Evolutionary conservation across 495 filamentous ascomycete genomes (phyloP).

Genomic region (Delitschia confertaspora): DNA sequence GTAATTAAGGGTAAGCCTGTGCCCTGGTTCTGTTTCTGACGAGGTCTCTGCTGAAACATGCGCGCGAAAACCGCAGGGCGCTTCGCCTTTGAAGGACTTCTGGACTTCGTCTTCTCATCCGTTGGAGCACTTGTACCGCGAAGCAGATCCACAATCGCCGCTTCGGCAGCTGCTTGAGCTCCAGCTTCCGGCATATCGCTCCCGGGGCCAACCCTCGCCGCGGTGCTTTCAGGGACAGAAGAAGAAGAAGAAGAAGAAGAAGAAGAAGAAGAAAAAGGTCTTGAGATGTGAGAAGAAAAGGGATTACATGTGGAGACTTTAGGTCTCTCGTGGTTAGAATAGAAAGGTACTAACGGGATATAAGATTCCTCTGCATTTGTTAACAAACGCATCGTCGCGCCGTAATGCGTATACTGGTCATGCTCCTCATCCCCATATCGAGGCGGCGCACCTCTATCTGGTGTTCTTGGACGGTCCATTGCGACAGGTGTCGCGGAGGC

Average conservation of each 20-base stretch:
- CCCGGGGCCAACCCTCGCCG: conserved; percentile 17
- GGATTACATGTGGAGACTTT: conserved; percentile 13
- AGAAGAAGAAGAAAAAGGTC: conserved; percentile 11
- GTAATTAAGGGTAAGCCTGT: conserved; percentile 27
- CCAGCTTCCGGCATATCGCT: conserved; percentile 5
- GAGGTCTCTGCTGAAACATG: conserved; percentile 19
- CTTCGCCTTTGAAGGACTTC: conserved; percentile 2
- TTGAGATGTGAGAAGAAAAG: conserved; percentile 5
- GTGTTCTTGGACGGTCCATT: conserved; percentile 28
- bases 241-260: conserved; percentile 18
- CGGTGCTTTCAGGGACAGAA: conserved; percentile 12
- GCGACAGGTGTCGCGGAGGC: conserved; percentile 5
- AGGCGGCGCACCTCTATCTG: conserved; percentile 25
- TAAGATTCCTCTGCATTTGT: conserved; percentile 44
- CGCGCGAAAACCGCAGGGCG: conserved; percentile 27
- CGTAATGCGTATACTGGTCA: conserved; percentile 33
- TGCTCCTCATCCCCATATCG: conserved; percentile 33
- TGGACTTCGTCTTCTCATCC: background rate
- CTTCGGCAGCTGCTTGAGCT: conserved; percentile 18
- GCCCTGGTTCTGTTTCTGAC: conserved; percentile 7
- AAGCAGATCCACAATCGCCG: conserved; percentile 26
- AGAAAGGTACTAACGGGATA: conserved; percentile 37
- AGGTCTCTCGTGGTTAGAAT: conserved; percentile 23
- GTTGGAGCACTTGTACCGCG: conserved; percentile 6
- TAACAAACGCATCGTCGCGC: conserved; percentile 53